These are phyloP conservation scores for Isabelozyma heimii DNA, from an alignment of 805 yeast genomes.

Conservation along the genomic window DNA sequence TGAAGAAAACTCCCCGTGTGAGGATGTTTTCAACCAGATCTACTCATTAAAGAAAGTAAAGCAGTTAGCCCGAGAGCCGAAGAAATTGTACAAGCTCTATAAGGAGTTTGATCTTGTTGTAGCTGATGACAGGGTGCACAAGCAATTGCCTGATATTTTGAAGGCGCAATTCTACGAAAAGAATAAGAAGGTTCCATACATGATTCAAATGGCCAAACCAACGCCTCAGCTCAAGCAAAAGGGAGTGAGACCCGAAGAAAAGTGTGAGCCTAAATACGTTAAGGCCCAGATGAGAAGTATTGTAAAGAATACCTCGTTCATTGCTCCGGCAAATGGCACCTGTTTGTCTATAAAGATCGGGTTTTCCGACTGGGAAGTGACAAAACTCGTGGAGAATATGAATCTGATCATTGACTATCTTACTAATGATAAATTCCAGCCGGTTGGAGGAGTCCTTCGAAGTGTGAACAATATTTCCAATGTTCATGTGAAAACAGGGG, in stretches of 20 bases:
- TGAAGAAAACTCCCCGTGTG: slow-evolving; percentile 51
- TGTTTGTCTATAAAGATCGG: slow-evolving; percentile 64
- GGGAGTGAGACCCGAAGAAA: slow-evolving; percentile 34
- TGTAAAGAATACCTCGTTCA: slow-evolving; percentile 56
- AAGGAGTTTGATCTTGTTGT: slow-evolving; percentile 66
- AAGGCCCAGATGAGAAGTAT: slow-evolving; percentile 64
- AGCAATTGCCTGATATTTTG: slow-evolving; percentile 54
- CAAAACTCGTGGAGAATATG: slow-evolving; percentile 49
- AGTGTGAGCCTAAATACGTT: slow-evolving; percentile 65
- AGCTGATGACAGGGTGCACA: slow-evolving; percentile 67
- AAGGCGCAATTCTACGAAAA: slow-evolving; percentile 62
- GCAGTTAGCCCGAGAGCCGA: slow-evolving; percentile 41
- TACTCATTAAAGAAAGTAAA: slow-evolving; percentile 57
- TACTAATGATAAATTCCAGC: slow-evolving; percentile 39
- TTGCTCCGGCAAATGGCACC: slow-evolving; percentile 59
- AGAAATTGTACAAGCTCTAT: slow-evolving; percentile 46
- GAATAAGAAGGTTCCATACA: slow-evolving; percentile 64
- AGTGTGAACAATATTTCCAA: slow-evolving; percentile 45
- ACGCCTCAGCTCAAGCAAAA: slow-evolving; percentile 16
- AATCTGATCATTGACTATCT: slow-evolving; percentile 51
- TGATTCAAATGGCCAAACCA: slow-evolving; percentile 58
- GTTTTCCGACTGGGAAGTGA: slow-evolving; percentile 41
- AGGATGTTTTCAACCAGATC: slow-evolving; percentile 60
- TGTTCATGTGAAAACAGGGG: slow-evolving; percentile 61
- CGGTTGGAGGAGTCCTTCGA: slow-evolving; percentile 58